Evolutionary conservation across 805 yeast species (phyloP).

Genomic region (Yarrowia deformans): DNA sequence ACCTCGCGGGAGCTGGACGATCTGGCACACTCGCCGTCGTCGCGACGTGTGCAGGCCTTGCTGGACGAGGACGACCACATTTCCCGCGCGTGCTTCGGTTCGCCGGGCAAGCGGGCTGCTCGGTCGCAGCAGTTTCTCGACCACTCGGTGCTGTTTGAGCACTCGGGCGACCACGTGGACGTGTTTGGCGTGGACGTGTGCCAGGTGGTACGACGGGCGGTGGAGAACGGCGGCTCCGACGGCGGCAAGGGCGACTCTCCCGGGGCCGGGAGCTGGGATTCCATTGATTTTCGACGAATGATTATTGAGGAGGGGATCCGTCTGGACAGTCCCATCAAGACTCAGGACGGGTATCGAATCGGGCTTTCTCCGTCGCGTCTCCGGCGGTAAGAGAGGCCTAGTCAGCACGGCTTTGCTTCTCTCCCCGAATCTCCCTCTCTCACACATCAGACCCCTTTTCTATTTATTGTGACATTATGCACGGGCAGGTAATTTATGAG

Average conservation of each 20-base stretch:
- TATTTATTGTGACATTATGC: slow-evolving; percentile 33
- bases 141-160: slow-evolving; percentile 42
- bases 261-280: slow-evolving; percentile 24
- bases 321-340: slow-evolving; percentile 36
- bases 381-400: neutral
- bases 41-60: slow-evolving; percentile 18
- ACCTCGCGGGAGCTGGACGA: slow-evolving; percentile 28
- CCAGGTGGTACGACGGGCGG: slow-evolving; percentile 58
- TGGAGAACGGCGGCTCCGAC: slow-evolving; percentile 44
- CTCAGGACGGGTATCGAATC: slow-evolving; percentile 35
- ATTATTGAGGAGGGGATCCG: slow-evolving; percentile 37
- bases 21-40: slow-evolving; percentile 16
- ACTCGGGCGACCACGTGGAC: slow-evolving; percentile 44
- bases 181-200: slow-evolving; percentile 66
- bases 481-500: slow-evolving; percentile 35
- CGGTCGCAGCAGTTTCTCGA: slow-evolving; percentile 46
- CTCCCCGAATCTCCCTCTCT: neutral
- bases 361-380: slow-evolving; percentile 26
- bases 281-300: slow-evolving; percentile 38
- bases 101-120: slow-evolving; percentile 50
- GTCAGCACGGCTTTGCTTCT: neutral
- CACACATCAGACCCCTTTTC: slow-evolving; percentile 32
- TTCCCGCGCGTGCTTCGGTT: slow-evolving; percentile 51
- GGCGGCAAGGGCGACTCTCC: slow-evolving; percentile 16
- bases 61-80: slow-evolving; percentile 48